Percentiles rank a stretch among this genome's conserved stretches.
These are phyloP conservation scores for Solanum hybrid DNA, from an alignment of 305 asterid genomes.

Conservation along the genomic window DNA sequence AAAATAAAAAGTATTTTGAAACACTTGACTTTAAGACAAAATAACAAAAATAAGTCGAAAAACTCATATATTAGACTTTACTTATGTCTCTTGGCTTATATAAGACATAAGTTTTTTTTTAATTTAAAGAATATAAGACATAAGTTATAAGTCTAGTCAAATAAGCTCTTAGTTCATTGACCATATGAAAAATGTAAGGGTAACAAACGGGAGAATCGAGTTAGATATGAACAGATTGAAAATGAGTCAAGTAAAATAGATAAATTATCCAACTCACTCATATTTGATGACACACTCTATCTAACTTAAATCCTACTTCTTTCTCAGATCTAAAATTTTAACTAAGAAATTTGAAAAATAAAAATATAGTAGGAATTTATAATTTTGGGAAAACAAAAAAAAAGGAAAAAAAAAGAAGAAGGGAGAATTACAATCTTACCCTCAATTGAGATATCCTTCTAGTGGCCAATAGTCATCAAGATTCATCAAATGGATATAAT, in stretches of 20 bases:
- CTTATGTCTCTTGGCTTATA: not conserved
- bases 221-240: not conserved
- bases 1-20: too few species aligned
- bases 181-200: not conserved
- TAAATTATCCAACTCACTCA: not conserved
- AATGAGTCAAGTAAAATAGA: not conserved
- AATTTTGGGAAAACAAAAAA: not conserved
- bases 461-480: conserved; percentile 12
- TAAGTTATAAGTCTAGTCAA: not conserved
- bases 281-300: not conserved
- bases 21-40: not conserved
- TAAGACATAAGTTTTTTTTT: too few species aligned
- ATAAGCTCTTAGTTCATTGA: not conserved
- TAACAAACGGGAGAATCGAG: rapidly evolving
- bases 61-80: not conserved
- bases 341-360: too few species aligned
- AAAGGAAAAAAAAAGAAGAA: not conserved
- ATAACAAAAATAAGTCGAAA: too few species aligned
- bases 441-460: conserved; percentile 14
- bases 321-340: too few species aligned
- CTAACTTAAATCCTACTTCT: not conserved
- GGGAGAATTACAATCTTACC: not conserved
- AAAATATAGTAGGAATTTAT: too few species aligned
- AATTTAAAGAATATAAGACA: too few species aligned
- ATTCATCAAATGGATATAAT: not conserved